Percentiles rank a stretch among this genome's conserved stretches.
phyloP scores from a whole-genome alignment of 2,329 filamentous ascomycete species.

The Phialocephala subalpina region DNA sequence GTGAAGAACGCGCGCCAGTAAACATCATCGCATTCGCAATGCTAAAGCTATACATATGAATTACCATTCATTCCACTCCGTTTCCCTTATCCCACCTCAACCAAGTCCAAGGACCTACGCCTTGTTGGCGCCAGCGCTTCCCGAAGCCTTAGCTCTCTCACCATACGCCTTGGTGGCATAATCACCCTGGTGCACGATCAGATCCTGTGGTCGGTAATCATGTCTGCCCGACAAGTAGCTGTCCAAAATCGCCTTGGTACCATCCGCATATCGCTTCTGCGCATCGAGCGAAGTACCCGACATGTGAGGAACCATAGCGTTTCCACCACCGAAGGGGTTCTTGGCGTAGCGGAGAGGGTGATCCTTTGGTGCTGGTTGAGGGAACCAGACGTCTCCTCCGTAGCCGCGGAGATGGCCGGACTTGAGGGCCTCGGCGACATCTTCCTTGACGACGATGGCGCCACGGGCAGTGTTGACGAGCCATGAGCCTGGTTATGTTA shows the following conservation, averaged over 20 bases:
- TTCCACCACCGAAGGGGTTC: constrained; percentile 95
- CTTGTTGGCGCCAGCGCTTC: constrained; percentile 31
- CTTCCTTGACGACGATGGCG: constrained; percentile 99
- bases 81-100: not conserved
- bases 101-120: constrained; percentile 15
- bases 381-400: constrained; percentile 89
- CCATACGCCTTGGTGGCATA: constrained; percentile 82
- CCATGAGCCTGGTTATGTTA: constrained; percentile 77
- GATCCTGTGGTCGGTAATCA: constrained; percentile 89
- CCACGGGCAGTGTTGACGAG: constrained; percentile 98
- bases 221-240: constrained; percentile 88
- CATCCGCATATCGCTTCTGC: constrained; percentile 88
- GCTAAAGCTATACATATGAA: constrained; percentile 11
- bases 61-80: not conserved
- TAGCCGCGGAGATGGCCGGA: constrained; percentile 90
- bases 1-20: not conserved
- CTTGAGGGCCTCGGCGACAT: constrained; percentile 93
- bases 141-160: constrained; percentile 37
- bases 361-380: constrained; percentile 92
- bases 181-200: constrained; percentile 89
- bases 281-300: constrained; percentile 98
- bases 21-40: constrained; percentile 8
- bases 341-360: constrained; percentile 92
- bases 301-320: constrained; percentile 99
- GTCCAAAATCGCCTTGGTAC: constrained; percentile 88